Base-by-base conservation (phyloP, 768 basidiomycete species). In the Rhizopogon vinicolor region DNA sequence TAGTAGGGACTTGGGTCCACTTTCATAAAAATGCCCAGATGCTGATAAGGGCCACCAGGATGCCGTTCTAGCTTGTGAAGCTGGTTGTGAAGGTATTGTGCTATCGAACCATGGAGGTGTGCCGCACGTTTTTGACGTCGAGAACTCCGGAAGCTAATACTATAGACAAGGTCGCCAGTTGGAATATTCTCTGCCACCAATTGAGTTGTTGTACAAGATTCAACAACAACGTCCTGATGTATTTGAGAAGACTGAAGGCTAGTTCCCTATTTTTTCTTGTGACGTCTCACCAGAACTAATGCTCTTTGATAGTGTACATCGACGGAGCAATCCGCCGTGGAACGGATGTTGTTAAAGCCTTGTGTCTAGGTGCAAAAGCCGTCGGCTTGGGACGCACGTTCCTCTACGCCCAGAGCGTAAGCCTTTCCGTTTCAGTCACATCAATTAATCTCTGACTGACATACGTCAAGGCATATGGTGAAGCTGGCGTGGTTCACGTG, bases 51-150 rank as follows among this genome's bases (percentile, higher is more conserved):
- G 54, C 31, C 59, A 64, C 10, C 67, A 94, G 83, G 95, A 97
- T 72, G 93, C 90, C 2, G 82, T 91, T 41, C 80, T 93, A 44
- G 93, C 93, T 29, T 83, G 80, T 16, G 85, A 94, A 58, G 81
- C 87, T 31, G 91, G 93, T 12, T 86, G 91, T 16, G 86, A 95
- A 54, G 95, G 89, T 5, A 92, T 98, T 58, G 76, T 95, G 54
- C 72, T 98, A 8, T 91, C 89, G 0, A 98, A 98, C 61, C 95
- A 98, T 62, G 95, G 95, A 53, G 95, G 91, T 80, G 63, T 60
- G 72, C 14, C 43, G 41, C 14, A 43, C 25, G 7, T 25, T 9
- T 16, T 25, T 3, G 9, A 2, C 22, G 44, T 46, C 14, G 31
- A 5, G 43, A 41, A 44, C 22, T 29, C 13, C 18, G 19, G 39